These are phyloP conservation scores for Globisporangium acanthophoron DNA, from an alignment of 352 stramenopile genomes.

Conservation along the genomic window DNA sequence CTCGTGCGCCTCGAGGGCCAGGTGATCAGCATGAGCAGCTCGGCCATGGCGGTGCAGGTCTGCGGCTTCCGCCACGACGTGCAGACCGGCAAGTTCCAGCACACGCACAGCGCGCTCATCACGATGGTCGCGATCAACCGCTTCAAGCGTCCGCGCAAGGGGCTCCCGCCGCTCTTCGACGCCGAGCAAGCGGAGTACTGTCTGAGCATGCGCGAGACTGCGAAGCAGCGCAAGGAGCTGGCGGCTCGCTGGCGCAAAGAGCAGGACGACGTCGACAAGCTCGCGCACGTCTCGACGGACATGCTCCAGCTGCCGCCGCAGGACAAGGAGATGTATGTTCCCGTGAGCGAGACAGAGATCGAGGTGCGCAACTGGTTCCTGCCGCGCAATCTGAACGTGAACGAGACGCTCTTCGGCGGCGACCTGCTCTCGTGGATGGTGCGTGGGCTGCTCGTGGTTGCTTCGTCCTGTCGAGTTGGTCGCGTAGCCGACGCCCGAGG, in stretches of 20 bases:
- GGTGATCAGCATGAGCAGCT: conserved; percentile 41
- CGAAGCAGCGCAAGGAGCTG: conserved; percentile 32
- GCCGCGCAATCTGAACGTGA: conserved; percentile 65
- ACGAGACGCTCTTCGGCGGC: conserved; percentile 64
- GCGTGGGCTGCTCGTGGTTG: neutral
- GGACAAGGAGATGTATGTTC: conserved; percentile 34
- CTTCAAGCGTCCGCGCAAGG: conserved; percentile 30
- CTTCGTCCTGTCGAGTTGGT: neutral
- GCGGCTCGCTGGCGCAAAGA: conserved; percentile 32
- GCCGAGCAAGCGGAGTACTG: conserved; percentile 32
- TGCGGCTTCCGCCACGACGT: conserved; percentile 43
- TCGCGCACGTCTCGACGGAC: conserved; percentile 26
- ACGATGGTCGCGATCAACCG: conserved; percentile 64
- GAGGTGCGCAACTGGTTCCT: conserved; percentile 71
- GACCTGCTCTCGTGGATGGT: conserved; percentile 47
- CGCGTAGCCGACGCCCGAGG: too few relatives aligned
- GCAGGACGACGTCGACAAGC: conserved; percentile 37
- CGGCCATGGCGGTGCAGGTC: conserved; percentile 52
- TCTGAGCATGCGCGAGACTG: conserved; percentile 32
- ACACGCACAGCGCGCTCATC: conserved; percentile 54
- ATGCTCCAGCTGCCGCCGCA: conserved; percentile 25
- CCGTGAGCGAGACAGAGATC: conserved; percentile 53
- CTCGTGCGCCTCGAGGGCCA: conserved; percentile 48
- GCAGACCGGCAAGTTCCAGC: conserved; percentile 27
- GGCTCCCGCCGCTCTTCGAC: conserved; percentile 41